Evolutionary conservation across 2,329 filamentous ascomycete genomes (phyloP), one percentile per base, ranked within the genome.

Genomic region (Xylariaceae sp.): DNA sequence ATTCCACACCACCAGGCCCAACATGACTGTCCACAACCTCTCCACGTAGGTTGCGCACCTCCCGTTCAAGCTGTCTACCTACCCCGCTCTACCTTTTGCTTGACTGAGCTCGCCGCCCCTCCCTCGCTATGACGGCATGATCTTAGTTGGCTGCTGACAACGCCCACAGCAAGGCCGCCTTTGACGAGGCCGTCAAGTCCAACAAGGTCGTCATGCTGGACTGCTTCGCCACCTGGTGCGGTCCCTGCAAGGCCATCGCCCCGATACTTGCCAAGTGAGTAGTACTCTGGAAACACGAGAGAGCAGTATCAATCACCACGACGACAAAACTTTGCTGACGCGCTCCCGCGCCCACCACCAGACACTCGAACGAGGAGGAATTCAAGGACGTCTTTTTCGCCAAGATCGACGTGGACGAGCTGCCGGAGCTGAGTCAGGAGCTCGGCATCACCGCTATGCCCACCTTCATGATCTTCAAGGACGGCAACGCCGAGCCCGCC

Each of bases 191-290:
- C 30, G 22, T 57, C 26, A 39, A 50, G 42, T 31, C 44, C 35
- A 62, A 77, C 53, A 70, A 69, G 33, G 60, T 83, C 44, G 74
- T 94, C 49, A 66, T 95, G 40, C 67, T 96, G 53, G 90, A 96
- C 68, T 88, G 78, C 67, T 88, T 83, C 61, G 89, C 89, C 36
- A 77, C 69, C 43, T 95, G 89, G 89, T 96, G 90, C 69, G 88
- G 87, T 40, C 90, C 90, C 40, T 96, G 90, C 82, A 94, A 89
- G 71, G 73, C 80, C 51, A 92, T 95, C 52, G 77, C 87, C 13
- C 90, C 89, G 39, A 62, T 78, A 42, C 67, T 94, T 37, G 72
- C 71, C 49, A 70, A 80, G 72, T 81, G 63, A 57, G 75, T 35
- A 19, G 19, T 14, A 18, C 27, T 33, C 19, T 5, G n/a, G n/a